Evolutionary conservation across 2,329 filamentous ascomycete genomes (phyloP).

Genomic region (Fusarium lyarnte): DNA sequence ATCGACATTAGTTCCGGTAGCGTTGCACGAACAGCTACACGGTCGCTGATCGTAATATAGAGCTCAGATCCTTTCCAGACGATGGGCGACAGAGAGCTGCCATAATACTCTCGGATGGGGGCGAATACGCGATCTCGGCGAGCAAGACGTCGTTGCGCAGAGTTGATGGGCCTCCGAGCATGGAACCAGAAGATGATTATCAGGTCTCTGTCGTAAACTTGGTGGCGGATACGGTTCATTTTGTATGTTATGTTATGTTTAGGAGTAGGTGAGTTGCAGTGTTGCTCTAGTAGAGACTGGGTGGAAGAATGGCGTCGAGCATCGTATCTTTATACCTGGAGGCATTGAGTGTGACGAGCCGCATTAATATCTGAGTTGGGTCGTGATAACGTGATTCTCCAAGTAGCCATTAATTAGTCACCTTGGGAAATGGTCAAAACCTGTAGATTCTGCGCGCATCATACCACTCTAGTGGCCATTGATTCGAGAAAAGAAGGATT

Average conservation of each 20-base stretch:
- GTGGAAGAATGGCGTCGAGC: rapidly evolving
- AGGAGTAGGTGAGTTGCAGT: rapidly evolving
- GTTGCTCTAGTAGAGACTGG: neutral
- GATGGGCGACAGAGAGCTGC: neutral
- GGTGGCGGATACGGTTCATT: neutral
- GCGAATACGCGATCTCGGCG: neutral
- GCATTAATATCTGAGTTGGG: rapidly evolving
- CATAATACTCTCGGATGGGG: neutral
- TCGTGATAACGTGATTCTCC: rapidly evolving
- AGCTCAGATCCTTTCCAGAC: neutral
- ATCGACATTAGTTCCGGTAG: neutral
- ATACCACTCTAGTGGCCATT: rapidly evolving
- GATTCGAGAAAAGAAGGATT: neutral
- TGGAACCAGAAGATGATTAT: neutral
- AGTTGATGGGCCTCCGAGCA: neutral
- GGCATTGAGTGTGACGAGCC: too few relatives aligned
- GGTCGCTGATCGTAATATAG: neutral
- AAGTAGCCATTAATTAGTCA: neutral
- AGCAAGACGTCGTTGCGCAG: neutral
- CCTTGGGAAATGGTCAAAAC: rapidly evolving
- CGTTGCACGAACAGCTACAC: neutral
- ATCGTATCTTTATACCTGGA: rapidly evolving
- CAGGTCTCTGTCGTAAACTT: neutral
- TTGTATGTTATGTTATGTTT: neutral
- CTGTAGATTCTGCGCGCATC: rapidly evolving